A percentile compares a stretch with the other conserved stretches of the same genome.
Conservation (phyloP, 2,329 filamentous ascomycete species). For the Hypomyces perniciosus region DNA sequence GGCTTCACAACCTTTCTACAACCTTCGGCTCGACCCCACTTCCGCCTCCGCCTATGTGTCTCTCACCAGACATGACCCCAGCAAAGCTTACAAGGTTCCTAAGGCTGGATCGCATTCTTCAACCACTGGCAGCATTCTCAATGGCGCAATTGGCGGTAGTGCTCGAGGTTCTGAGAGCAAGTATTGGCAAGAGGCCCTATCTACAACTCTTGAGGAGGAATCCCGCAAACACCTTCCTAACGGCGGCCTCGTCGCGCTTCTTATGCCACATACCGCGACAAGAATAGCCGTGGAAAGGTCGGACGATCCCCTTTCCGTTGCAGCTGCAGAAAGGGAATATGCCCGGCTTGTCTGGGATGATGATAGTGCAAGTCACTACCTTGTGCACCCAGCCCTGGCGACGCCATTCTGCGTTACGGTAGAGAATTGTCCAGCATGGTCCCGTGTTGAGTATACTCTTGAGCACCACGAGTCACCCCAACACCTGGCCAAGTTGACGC, state of each 20-base stretch:
- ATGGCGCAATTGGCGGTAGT: constrained; percentile 25
- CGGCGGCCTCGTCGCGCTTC: constrained; percentile 59
- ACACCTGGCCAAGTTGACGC: constrained; percentile 54
- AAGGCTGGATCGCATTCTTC: constrained; percentile 21
- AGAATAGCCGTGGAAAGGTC: constrained; percentile 56
- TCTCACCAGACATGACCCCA: constrained; percentile 54
- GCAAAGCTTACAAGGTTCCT: constrained; percentile 47
- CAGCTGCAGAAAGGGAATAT: constrained; percentile 61
- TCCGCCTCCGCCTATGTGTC: constrained; percentile 57
- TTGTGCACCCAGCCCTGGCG: constrained; percentile 59
- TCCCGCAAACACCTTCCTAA: constrained; percentile 48
- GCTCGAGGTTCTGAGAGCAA: constrained; percentile 33
- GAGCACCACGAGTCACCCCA: constrained; percentile 58
- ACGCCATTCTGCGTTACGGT: constrained; percentile 57
- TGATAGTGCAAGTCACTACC: constrained; percentile 52
- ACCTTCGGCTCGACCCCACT: constrained; percentile 57
- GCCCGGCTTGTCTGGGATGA: constrained; percentile 67
- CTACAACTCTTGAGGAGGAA: constrained; percentile 52
- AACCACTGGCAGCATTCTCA: constrained; percentile 23
- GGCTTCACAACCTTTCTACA: constrained; percentile 57
- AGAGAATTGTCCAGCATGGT: constrained; percentile 53
- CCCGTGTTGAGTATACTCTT: constrained; percentile 56
- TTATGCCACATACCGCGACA: constrained; percentile 61
- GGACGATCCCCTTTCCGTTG: constrained; percentile 52
- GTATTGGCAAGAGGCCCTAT: constrained; percentile 52